A percentile compares a stretch with the other conserved stretches of the same genome.
These are phyloP conservation scores for Entomortierella beljakovae DNA, from an alignment of 192 early-diverging fungal genomes.

Conservation along the genomic window DNA sequence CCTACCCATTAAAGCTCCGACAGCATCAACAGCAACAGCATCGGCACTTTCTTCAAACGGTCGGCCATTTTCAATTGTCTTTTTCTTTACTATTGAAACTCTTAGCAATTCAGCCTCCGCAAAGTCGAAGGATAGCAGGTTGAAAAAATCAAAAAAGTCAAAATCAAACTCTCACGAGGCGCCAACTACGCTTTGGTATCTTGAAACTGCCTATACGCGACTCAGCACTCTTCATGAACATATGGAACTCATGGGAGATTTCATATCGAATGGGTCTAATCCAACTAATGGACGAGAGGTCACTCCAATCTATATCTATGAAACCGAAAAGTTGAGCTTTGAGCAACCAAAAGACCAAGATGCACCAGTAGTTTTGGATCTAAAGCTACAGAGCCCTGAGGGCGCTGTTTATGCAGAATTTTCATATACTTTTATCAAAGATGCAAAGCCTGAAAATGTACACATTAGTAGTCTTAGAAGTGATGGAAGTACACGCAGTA, in stretches of 20 bases:
- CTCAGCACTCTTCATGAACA: slow-evolving; percentile 10
- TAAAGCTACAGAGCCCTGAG: slow-evolving; percentile 28
- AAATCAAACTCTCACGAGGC: not conserved
- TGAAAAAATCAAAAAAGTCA: not conserved
- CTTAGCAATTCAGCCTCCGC: not conserved
- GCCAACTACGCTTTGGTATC: slow-evolving; percentile 21
- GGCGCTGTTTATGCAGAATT: slow-evolving; percentile 20
- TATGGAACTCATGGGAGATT: slow-evolving; percentile 32
- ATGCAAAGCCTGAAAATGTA: not conserved
- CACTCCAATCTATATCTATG: slow-evolving; percentile 44
- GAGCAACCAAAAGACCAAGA: slow-evolving; percentile 3
- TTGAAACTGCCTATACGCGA: slow-evolving; percentile 5
- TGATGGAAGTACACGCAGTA: not conserved
- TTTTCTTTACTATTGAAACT: slow-evolving; percentile 37
- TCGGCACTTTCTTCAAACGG: slow-evolving; percentile 10
- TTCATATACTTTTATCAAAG: slow-evolving; percentile 21
- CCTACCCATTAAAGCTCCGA: slow-evolving; percentile 12
- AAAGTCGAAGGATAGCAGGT: not conserved
- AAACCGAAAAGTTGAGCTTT: slow-evolving; percentile 17
- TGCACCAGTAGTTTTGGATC: slow-evolving; percentile 12
- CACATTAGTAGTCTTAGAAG: not conserved
- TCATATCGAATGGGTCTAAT: slow-evolving; percentile 12
- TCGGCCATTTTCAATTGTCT: slow-evolving; percentile 25
- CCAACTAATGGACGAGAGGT: not conserved
- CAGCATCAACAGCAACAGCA: slow-evolving; percentile 3